These are phyloP conservation scores for Aristolochia californica DNA, from an alignment of 164 flowering plant species.

Conservation along the genomic window DNA sequence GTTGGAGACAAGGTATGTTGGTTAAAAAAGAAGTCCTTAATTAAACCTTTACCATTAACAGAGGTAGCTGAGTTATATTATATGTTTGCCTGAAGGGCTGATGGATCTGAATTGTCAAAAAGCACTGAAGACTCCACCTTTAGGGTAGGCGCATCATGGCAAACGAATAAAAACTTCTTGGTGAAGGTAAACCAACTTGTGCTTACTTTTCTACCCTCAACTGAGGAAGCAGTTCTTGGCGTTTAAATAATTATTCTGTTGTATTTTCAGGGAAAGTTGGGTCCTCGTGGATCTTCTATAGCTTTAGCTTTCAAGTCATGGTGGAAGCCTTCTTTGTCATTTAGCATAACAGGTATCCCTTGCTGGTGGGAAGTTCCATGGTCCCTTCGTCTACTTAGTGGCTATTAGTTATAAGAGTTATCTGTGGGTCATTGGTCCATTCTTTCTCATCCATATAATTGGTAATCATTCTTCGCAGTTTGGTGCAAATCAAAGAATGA, in stretches of 20 bases:
- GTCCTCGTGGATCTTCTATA: slow-evolving; percentile 70
- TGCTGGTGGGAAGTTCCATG: background rate
- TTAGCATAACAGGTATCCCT: slow-evolving; percentile 63
- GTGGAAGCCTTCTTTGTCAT: slow-evolving; percentile 97
- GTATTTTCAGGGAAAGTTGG: slow-evolving; percentile 60
- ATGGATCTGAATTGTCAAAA: slow-evolving; percentile 37
- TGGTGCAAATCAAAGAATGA: too few species aligned
- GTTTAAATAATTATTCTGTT: background rate
- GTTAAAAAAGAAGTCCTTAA: background rate
- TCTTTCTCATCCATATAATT: too few species aligned
- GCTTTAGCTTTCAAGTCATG: slow-evolving; percentile 88
- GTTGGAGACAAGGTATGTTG: slow-evolving; percentile 61
- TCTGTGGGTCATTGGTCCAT: too few species aligned
- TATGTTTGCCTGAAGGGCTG: slow-evolving; percentile 23
- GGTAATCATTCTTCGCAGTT: too few species aligned
- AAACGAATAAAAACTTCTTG: slow-evolving; percentile 89
- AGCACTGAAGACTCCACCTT: slow-evolving; percentile 51
- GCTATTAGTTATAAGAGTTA: too few species aligned
- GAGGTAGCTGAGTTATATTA: slow-evolving; percentile 3
- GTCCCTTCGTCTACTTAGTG: too few species aligned
- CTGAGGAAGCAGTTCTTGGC: too few species aligned
- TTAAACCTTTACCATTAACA: background rate
- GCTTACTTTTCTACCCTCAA: too few species aligned
- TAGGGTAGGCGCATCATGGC: slow-evolving; percentile 93
- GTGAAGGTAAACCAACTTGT: slow-evolving; percentile 48